Conservation (phyloP, 352 stramenopile genomes). For the Blastocystis sp. region DNA sequence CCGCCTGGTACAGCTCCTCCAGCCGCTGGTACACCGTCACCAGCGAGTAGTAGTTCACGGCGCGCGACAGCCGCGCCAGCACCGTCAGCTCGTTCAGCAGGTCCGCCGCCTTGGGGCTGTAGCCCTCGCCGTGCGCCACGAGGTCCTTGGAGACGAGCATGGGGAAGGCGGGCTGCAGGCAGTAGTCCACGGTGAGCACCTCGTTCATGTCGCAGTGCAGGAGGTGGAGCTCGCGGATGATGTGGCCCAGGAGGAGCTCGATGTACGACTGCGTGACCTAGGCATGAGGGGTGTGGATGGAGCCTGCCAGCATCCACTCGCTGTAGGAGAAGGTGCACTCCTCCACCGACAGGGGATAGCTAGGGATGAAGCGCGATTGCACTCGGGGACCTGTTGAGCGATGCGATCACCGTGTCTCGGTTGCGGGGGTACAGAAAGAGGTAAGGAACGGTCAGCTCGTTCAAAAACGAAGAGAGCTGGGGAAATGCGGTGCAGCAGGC, state of each 20-base stretch:
- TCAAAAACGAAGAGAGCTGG: slow-evolving; percentile 49
- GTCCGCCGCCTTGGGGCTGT: slow-evolving; percentile 21
- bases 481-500: slow-evolving; percentile 53
- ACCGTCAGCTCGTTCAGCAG: slow-evolving; percentile 11
- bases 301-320: slow-evolving; percentile 35
- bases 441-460: slow-evolving; percentile 50
- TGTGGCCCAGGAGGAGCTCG: not conserved
- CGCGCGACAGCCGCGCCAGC: not conserved
- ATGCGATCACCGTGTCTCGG: slow-evolving; percentile 19
- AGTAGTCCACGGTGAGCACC: slow-evolving; percentile 9
- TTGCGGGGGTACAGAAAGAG: slow-evolving; percentile 56
- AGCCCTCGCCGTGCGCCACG: not conserved
- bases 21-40: slow-evolving; percentile 3
- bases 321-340: slow-evolving; percentile 32
- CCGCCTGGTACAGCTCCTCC: not conserved
- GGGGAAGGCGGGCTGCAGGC: slow-evolving; percentile 15
- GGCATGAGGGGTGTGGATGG: not conserved
- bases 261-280: slow-evolving; percentile 4
- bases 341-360: slow-evolving; percentile 40
- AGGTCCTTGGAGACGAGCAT: not conserved
- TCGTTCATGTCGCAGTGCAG: slow-evolving; percentile 56
- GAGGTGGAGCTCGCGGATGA: slow-evolving; percentile 24
- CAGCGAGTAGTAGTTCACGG: not conserved
- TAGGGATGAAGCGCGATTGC: not conserved
- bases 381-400: not conserved